Percentiles rank a stretch among this genome's conserved stretches.
phyloP scores from a whole-genome alignment of 352 stramenopile species.

The Globisporangium yorkense region DNA sequence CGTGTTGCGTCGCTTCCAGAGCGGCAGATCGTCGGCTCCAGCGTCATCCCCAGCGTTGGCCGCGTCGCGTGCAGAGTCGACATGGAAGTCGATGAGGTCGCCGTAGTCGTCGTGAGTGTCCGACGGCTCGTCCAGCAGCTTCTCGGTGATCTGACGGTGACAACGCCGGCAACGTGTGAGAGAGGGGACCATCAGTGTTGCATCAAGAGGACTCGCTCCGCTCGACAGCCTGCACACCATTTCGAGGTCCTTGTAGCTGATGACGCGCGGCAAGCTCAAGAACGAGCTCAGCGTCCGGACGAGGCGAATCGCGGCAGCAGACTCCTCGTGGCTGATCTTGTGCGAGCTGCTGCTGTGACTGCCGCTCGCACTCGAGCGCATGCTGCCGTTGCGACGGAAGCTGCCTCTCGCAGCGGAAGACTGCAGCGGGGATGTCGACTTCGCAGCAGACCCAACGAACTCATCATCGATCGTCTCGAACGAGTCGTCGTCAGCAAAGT shows the following conservation, averaged over 20 bases:
- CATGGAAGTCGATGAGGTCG: slow-evolving; percentile 60
- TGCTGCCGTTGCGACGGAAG: slow-evolving; percentile 29
- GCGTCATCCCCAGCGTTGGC: slow-evolving; percentile 10
- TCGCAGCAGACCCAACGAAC: background rate
- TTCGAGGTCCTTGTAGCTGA: slow-evolving; percentile 69
- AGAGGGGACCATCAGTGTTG: background rate
- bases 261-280: slow-evolving; percentile 57
- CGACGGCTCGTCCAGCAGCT: slow-evolving; percentile 48
- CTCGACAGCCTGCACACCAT: slow-evolving; percentile 19
- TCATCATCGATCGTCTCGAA: slow-evolving; percentile 14
- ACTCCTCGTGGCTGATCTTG: slow-evolving; percentile 13
- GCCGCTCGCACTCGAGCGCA: slow-evolving; percentile 13
- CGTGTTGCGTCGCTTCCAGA: slow-evolving; percentile 46
- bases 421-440: slow-evolving; percentile 1
- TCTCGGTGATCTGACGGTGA: slow-evolving; percentile 56
- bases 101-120: slow-evolving; percentile 46
- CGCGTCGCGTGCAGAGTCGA: slow-evolving; percentile 50
- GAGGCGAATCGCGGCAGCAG: slow-evolving; percentile 37
- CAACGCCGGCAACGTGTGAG: too few species aligned
- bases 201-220: background rate
- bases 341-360: slow-evolving; percentile 2
- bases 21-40: slow-evolving; percentile 18
- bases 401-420: slow-evolving; percentile 9
- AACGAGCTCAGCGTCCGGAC: slow-evolving; percentile 62
- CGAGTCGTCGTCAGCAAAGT: slow-evolving; percentile 24